Conservation (phyloP, 2,329 filamentous ascomycete species). For the Aspergillus intermedius region DNA sequence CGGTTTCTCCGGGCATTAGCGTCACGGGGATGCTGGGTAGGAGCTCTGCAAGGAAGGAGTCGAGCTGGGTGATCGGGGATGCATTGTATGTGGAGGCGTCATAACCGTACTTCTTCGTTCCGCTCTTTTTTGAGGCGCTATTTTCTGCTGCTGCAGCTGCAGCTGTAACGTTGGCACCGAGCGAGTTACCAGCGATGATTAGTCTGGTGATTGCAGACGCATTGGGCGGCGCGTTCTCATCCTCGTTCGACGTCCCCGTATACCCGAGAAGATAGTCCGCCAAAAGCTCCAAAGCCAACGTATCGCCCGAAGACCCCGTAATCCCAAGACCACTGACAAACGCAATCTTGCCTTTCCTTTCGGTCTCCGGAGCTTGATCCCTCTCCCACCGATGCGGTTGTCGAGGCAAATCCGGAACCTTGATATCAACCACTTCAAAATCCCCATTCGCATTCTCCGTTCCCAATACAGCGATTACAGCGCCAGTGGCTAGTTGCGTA, state of each 20-base stretch:
- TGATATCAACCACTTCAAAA: conserved; percentile 85
- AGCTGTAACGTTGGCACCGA: conserved; percentile 43
- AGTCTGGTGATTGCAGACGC: conserved; percentile 65
- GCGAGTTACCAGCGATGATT: conserved; percentile 86
- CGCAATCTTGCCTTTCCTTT: conserved; percentile 62
- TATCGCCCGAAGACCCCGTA: conserved; percentile 67
- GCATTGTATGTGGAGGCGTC: conserved; percentile 84
- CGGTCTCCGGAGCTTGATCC: conserved; percentile 30
- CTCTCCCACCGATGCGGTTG: conserved; percentile 76
- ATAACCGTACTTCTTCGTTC: conserved; percentile 83
- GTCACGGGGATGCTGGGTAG: conserved; percentile 85
- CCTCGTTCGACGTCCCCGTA: conserved; percentile 44
- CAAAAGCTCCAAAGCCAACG: conserved; percentile 68
- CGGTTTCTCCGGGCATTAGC: conserved; percentile 72
- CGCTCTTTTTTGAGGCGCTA: conserved; percentile 35
- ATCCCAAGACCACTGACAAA: conserved; percentile 85
- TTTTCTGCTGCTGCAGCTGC: conserved; percentile 36
- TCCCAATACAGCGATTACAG: conserved; percentile 88
- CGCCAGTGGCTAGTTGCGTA: conserved; percentile 78
- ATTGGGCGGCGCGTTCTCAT: conserved; percentile 32
- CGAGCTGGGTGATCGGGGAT: conserved; percentile 73
- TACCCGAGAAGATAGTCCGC: conserved; percentile 86
- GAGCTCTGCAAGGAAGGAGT: conserved; percentile 72
- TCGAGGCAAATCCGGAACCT: conserved; percentile 75
- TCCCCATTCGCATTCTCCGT: conserved; percentile 89